Base-by-base conservation (phyloP, 768 basidiomycete species). In the Hirschioporus abietinus region DNA sequence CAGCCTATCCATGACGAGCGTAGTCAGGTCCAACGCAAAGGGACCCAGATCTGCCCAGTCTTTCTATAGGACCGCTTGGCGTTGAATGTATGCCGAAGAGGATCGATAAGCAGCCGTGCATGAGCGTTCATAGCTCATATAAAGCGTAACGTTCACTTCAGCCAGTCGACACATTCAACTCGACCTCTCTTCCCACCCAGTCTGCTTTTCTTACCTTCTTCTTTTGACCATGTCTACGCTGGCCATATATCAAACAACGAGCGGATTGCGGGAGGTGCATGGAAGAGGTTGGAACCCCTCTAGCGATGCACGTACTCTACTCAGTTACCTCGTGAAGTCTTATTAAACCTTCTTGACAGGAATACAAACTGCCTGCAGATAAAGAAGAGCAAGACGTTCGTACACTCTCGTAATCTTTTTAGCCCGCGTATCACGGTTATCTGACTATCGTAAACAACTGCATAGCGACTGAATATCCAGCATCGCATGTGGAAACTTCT, bases 401-500 rank as follows among this genome's bases (percentile, higher is more conserved):
- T 52, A 6, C 12, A 12, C 4, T 52, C 12, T 15, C 42, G 42
- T 52, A 52, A 52, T 15, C 20, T 52, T 30, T 8, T 30, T 8
- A 3, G 30, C 30, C 8, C 30, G 30, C 30, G 42, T 52, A 20
- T 20, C 42, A 20, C 12, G 42, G 20, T 12, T 3, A 20, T 15
- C 42, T 52, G 42, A 52, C 42, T 52, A 2, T 15, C 42, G 12
- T 52, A 52, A 5, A 52, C 42, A 20, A 30, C n/a, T 15, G 15
- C 35, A 10, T 52, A 76, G 75, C 67, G 74, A 36, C 68, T 76
- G 35, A 68, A 65, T 24, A 30, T 72, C 18, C 74, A 74, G 52
- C 74, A 76, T 61, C 64, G 66, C 25, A 70, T 76, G 69, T 74
- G 74, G 74, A 62, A 42, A 7, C 35, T 74, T 5, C 42, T 76